Conservation (phyloP, 805 yeast genomes). For the Ogataea kodamae region DNA sequence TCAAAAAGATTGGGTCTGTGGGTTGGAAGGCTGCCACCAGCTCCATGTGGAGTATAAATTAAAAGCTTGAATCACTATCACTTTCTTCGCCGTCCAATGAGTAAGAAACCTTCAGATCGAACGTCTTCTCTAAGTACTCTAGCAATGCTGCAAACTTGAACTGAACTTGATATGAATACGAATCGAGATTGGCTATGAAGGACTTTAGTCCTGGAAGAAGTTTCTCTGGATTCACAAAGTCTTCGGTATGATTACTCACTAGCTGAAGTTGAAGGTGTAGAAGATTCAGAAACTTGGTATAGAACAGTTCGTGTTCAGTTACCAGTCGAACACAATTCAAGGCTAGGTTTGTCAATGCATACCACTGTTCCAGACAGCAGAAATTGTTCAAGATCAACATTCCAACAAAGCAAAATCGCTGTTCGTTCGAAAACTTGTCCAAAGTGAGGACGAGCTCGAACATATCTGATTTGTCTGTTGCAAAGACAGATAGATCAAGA, state of each 20-base stretch:
- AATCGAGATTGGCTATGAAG: slow-evolving; percentile 15
- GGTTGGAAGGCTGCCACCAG: not conserved
- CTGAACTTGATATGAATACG: slow-evolving; percentile 9
- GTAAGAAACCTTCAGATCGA: slow-evolving; percentile 12
- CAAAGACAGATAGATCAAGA: slow-evolving; percentile 44
- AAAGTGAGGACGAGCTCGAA: slow-evolving; percentile 34
- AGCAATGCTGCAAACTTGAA: slow-evolving; percentile 16
- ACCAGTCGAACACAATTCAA: slow-evolving; percentile 35
- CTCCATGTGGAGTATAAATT: no score
- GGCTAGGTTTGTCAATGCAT: slow-evolving; percentile 43
- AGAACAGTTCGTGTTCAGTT: slow-evolving; percentile 25
- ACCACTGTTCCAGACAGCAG: slow-evolving; percentile 66
- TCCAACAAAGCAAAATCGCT: slow-evolving; percentile 49
- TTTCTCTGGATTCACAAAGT: slow-evolving; percentile 8
- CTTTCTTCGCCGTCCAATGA: no score
- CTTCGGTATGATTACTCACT: slow-evolving; percentile 33
- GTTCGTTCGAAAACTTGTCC: slow-evolving; percentile 46
- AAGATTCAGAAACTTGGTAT: slow-evolving; percentile 30
- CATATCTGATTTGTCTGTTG: slow-evolving; percentile 62
- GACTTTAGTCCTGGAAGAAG: slow-evolving; percentile 11
- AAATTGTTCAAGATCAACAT: slow-evolving; percentile 56
- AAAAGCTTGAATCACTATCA: no score
- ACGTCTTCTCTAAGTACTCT: slow-evolving; percentile 10
- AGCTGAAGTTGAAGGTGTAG: slow-evolving; percentile 37
- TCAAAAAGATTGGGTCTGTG: not conserved